Evolutionary conservation across 345 rosid genomes (phyloP), one percentile per base, ranked within the genome.

Genomic region (Salix koriyanagi): DNA sequence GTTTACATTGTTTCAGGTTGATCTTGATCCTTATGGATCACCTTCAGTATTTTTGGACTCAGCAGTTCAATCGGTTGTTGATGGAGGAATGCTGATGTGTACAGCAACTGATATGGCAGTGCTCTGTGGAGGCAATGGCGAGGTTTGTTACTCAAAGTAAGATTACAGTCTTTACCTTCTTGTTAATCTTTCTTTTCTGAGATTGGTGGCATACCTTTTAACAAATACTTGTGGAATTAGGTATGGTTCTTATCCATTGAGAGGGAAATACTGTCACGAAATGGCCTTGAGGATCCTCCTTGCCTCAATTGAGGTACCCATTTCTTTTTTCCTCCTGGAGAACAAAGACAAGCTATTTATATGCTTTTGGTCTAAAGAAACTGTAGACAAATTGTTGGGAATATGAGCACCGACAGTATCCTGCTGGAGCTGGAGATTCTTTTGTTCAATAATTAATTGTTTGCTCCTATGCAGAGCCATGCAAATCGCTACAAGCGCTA

Each of bases 61-160:
- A 61, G 98, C 99, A 50, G 90, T 96, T 76, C 99, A 96, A 71
- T 92, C 94, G 65, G 98, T 92, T 84, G 91, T 78, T 65, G 98
- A 96, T 88, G 99, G 98, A 72, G 99, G 98, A 80, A 66, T 96
- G 85, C 85, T 96, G 75, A 90, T 96, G 97, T 96, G 99, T 81
- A 96, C 99, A 64, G 99, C 98, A 73, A 96, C 99, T 67, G 99
- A 96, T 82, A 89, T 96, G 98, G 99, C 99, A 28, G 99, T 96
- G 76, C 91, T 96, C 15, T 96, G 99, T 84, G 99, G 98, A 77
- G 94, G 94, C 72, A 96, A 94, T 72, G 97, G 97, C 13, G 99
- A 96, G 88, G 99, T 91, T 84, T 96, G 98, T 92, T 96, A 92
- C 88, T 92, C 99, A 86, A 96, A 96, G 99, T 96, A 93, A 90